phyloP scores from a whole-genome alignment of 805 yeast species.

The Pichia phayaonensis region DNA sequence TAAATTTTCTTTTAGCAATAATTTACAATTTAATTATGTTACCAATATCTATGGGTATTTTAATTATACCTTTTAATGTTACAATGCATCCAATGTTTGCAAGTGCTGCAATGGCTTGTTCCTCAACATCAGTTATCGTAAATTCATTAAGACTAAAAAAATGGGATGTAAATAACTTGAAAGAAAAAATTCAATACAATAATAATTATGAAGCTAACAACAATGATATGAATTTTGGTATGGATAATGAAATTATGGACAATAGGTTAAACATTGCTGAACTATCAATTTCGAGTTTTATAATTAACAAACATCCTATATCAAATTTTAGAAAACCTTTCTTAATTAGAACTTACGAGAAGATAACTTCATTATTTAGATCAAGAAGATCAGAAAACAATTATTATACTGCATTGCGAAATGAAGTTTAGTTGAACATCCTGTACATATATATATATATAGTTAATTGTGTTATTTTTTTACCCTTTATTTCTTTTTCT shows the following conservation, averaged over 20 bases:
- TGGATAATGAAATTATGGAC: constrained; percentile 9
- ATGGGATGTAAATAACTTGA: constrained; percentile 36
- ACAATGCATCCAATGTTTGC: constrained; percentile 85
- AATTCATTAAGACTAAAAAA: constrained; percentile 66
- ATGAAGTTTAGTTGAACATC: not conserved
- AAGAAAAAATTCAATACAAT: not conserved
- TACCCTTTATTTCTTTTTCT: not conserved
- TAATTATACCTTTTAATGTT: constrained; percentile 65
- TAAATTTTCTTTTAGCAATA: constrained; percentile 83
- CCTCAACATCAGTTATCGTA: constrained; percentile 81
- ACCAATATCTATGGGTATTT: constrained; percentile 92
- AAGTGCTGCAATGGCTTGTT: constrained; percentile 86
- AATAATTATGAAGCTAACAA: not conserved
- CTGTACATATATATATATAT: no score
- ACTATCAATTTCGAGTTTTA: not conserved
- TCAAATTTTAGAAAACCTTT: not conserved
- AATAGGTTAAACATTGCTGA: constrained; percentile 1
- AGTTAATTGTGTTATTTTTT: not conserved
- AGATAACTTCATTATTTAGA: not conserved
- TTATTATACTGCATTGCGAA: not conserved
- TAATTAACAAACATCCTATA: not conserved
- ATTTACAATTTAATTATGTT: constrained; percentile 78
- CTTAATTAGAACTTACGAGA: not conserved
- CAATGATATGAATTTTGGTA: constrained; percentile 5
- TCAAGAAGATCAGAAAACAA: not conserved